Conservation (phyloP, 1,284 basidiomycete species). For the Mycena citricolor region DNA sequence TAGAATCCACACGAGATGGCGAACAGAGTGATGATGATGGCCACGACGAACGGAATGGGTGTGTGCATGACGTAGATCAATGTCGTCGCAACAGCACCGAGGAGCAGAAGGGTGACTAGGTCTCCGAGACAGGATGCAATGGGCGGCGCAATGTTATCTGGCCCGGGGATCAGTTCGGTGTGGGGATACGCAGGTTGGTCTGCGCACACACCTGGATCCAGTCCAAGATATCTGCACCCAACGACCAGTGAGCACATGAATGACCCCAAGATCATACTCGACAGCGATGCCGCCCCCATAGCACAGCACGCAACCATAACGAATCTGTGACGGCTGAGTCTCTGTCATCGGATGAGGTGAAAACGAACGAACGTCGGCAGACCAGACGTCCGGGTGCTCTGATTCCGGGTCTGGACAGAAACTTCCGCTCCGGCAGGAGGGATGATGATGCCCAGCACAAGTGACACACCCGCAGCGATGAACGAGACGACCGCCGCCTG, state of each 20-base stretch:
- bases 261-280: constrained; percentile 79
- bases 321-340: constrained; percentile 3
- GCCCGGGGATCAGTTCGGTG: not conserved
- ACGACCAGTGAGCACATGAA: constrained; percentile 92
- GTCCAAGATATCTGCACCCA: constrained; percentile 69
- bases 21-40: constrained; percentile 55
- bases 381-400: constrained; percentile 35
- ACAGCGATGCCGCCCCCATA: constrained; percentile 85
- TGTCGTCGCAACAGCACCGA: constrained; percentile 63
- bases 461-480: constrained; percentile 80
- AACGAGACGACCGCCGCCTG: constrained; percentile 91
- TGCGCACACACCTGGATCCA: constrained; percentile 74
- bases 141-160: constrained; percentile 95
- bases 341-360: not conserved
- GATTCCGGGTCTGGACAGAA: constrained; percentile 26
- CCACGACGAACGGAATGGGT: constrained; percentile 62
- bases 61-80: constrained; percentile 70
- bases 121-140: constrained; percentile 93
- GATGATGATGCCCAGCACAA: constrained; percentile 69
- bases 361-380: constrained; percentile 46
- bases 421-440: constrained; percentile 35
- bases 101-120: constrained; percentile 82
- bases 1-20: constrained; percentile 54
- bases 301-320: constrained; percentile 74
- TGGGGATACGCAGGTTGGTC: not conserved